phyloP scores from a whole-genome alignment of 495 filamentous ascomycete species.

The Daldinia loculata region DNA sequence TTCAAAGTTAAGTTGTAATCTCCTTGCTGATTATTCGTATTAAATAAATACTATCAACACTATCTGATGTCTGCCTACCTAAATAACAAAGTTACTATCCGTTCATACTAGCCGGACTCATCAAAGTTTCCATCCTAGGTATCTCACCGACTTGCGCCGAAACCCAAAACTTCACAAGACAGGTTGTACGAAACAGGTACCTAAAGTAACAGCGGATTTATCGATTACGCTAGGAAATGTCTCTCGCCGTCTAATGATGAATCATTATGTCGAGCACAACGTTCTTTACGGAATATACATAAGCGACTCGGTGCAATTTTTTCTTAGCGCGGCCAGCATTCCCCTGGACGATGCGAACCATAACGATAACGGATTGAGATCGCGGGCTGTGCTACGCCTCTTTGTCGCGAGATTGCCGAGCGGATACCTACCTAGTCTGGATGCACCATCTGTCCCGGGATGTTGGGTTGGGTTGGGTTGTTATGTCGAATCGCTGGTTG shows the following conservation, averaged over 20 bases:
- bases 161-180: background rate
- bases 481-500: background rate
- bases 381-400: background rate
- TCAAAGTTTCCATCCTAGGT: background rate
- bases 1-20: background rate
- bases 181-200: background rate
- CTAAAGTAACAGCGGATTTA: background rate
- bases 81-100: no score
- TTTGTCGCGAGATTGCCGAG: background rate
- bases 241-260: slow-evolving; percentile 13
- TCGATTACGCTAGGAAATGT: background rate
- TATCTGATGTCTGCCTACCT: no score
- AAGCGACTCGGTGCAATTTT: background rate
- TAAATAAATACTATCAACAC: no score
- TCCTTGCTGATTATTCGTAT: background rate
- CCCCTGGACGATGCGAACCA: slow-evolving; percentile 13
- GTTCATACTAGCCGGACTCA: background rate
- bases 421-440: background rate
- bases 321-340: slow-evolving; percentile 8
- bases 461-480: background rate
- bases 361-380: background rate
- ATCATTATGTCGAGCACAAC: slow-evolving; percentile 22
- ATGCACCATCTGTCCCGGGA: background rate
- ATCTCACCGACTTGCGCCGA: background rate
- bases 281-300: background rate